These are phyloP conservation scores for Biancaea sappan DNA, from an alignment of 306 rosid species.

Conservation along the genomic window DNA sequence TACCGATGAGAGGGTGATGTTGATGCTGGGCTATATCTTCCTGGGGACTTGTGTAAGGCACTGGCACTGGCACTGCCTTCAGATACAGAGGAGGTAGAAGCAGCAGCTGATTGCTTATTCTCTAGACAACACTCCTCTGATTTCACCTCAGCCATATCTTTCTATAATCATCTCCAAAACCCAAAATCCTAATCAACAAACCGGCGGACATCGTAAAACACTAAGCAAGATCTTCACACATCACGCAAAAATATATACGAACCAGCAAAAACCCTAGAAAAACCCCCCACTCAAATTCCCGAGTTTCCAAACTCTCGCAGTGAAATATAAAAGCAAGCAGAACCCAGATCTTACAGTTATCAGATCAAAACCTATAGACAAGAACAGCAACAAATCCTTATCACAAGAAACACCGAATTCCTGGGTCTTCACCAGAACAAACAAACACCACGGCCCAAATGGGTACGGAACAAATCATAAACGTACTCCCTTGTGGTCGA, in stretches of 20 bases:
- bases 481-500: slow-evolving; percentile 28
- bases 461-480: slow-evolving; percentile 28
- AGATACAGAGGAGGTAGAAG: slow-evolving; percentile 80
- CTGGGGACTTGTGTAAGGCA: slow-evolving; percentile 70
- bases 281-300: slow-evolving; percentile 35
- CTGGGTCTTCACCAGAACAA: slow-evolving; percentile 27
- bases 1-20: slow-evolving; percentile 79
- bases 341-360: slow-evolving; percentile 70
- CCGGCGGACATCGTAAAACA: slow-evolving; percentile 10
- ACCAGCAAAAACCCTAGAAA: slow-evolving; percentile 43
- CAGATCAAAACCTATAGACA: slow-evolving; percentile 49
- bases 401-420: slow-evolving; percentile 29
- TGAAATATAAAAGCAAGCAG: slow-evolving; percentile 38
- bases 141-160: slow-evolving; percentile 67
- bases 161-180: slow-evolving; percentile 54
- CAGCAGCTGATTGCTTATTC: slow-evolving; percentile 87
- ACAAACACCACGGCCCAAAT: slow-evolving; percentile 3
- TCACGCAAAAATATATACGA: slow-evolving; percentile 12
- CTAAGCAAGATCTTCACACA: slow-evolving; percentile 25
- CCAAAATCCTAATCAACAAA: slow-evolving; percentile 52
- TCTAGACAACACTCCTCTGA: slow-evolving; percentile 82
- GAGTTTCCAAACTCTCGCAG: slow-evolving; percentile 38
- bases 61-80: slow-evolving; percentile 79
- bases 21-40: slow-evolving; percentile 65
- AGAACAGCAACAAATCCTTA: slow-evolving; percentile 28